phyloP scores from a whole-genome alignment of 768 basidiomycete genomes.

The Lepiota subincarnata region DNA sequence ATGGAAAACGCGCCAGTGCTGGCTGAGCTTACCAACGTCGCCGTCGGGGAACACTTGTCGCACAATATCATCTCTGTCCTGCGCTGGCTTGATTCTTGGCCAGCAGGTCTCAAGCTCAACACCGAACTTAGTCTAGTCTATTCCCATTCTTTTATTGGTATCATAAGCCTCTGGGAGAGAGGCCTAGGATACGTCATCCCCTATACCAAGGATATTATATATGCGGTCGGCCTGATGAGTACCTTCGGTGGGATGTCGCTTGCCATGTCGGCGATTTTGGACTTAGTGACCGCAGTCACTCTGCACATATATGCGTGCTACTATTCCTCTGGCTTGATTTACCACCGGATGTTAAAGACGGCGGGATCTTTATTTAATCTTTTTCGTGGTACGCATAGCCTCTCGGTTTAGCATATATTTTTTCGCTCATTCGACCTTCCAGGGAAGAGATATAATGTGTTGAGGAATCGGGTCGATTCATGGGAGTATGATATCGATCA shows the following conservation, averaged over 20 bases:
- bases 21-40: slow-evolving; percentile 20
- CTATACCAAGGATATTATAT: slow-evolving; percentile 23
- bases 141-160: slow-evolving; percentile 61
- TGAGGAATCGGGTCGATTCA: slow-evolving; percentile 84
- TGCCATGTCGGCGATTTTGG: slow-evolving; percentile 12
- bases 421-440: neutral
- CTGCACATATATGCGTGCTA: slow-evolving; percentile 73
- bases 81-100: slow-evolving; percentile 92
- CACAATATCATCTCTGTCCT: slow-evolving; percentile 50
- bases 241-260: slow-evolving; percentile 20
- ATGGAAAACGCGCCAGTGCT: slow-evolving; percentile 57
- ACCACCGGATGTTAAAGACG: slow-evolving; percentile 52
- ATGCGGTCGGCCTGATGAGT: slow-evolving; percentile 29
- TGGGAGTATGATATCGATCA: slow-evolving; percentile 94
- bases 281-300: slow-evolving; percentile 33
- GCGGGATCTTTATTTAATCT: slow-evolving; percentile 79
- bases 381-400: slow-evolving; percentile 63
- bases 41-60: neutral
- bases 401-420: neutral
- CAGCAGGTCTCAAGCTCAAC: slow-evolving; percentile 93
- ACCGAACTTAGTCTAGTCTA: slow-evolving; percentile 88
- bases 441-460: slow-evolving; percentile 88
- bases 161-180: slow-evolving; percentile 64
- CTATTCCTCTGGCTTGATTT: slow-evolving; percentile 55
- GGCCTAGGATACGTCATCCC: slow-evolving; percentile 3